Evolutionary conservation across 805 yeast genomes (phyloP), one percentile per base, ranked within the genome.

Genomic region (Barnettozyma wickerhamii): DNA sequence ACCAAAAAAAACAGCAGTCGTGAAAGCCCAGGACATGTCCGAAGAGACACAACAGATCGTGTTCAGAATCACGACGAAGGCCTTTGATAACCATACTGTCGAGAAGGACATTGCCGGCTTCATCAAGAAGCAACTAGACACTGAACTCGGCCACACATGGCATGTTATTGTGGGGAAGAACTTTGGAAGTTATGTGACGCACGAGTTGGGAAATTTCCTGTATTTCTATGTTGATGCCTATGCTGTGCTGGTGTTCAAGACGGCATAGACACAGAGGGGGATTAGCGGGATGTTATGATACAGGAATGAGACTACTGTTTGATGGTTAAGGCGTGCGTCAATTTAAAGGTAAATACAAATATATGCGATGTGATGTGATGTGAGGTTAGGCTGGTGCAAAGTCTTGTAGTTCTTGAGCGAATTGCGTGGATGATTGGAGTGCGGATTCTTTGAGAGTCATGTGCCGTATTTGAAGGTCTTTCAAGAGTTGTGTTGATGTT

Each of bases 111-210:
- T 83, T 28, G 90, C 93, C 13, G 71, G 79, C 0, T 66, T 63
- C 40, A 61, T 84, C 45, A 85, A 84, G 64, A 80, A 81, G 50
- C 69, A 69, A 37, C 60, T 84, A 60, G 93, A 84, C 56, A 69
- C 72, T 35, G 60, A 68, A 34, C 75, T 70, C 44, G 91, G 90
- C 0, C 73, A 79, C 21, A 76, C 86, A 30, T 85, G 93, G 95
- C 91, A 85, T 58, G 86, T 82, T 3, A 72, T 85, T 37, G 89
- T 83, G 39, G 95, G 93, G 10, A 81, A 77, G 59, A 80, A 79
- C 51, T 85, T 84, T 61, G 91, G 93, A 4, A 75, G 84, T 36
- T 83, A 80, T 56, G 88, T 85, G 15, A 81, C 90, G 10, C 93
- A 85, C 55, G 86, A 84, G 60, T 77, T 77, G 49, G 90, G 89